Conservation (phyloP, 192 early-diverging fungal species). For the Entrophospora sp. region DNA sequence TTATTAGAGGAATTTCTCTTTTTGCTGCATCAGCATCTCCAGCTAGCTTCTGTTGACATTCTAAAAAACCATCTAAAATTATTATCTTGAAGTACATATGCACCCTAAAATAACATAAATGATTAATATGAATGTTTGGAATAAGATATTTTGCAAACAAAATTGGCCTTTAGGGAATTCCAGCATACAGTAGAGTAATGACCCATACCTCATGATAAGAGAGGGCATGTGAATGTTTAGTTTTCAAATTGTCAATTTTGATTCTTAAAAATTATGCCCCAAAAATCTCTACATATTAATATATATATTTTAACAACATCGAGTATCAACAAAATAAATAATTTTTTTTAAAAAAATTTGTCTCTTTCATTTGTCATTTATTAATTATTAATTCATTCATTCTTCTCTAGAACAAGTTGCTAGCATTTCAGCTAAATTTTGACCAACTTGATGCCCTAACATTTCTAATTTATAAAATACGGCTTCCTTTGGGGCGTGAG, state of each 20-base stretch:
- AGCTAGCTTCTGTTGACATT: slow-evolving; percentile 81
- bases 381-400: background rate
- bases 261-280: slow-evolving; percentile 91
- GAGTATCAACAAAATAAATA: slow-evolving; percentile 67
- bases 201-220: too few relatives aligned
- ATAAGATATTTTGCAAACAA: too few relatives aligned
- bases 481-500: too few relatives aligned
- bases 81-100: slow-evolving; percentile 97
- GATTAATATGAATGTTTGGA: too few relatives aligned
- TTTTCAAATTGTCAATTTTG: slow-evolving; percentile 98
- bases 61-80: slow-evolving; percentile 91
- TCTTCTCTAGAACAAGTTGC: background rate
- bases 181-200: slow-evolving; percentile 17
- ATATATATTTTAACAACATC: slow-evolving; percentile 98
- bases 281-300: slow-evolving; percentile 99
- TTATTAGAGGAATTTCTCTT: slow-evolving; percentile 63
- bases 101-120: slow-evolving; percentile 77
- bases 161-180: too few relatives aligned
- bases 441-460: slow-evolving; percentile 84
- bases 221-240: too few relatives aligned
- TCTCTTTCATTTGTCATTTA: too few relatives aligned
- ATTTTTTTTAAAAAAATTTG: too few relatives aligned
- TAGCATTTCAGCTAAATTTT: slow-evolving; percentile 77
- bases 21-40: slow-evolving; percentile 69
- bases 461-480: slow-evolving; percentile 87